Conservation (phyloP, 352 stramenopile genomes). For the Blastocystis sp. region DNA sequence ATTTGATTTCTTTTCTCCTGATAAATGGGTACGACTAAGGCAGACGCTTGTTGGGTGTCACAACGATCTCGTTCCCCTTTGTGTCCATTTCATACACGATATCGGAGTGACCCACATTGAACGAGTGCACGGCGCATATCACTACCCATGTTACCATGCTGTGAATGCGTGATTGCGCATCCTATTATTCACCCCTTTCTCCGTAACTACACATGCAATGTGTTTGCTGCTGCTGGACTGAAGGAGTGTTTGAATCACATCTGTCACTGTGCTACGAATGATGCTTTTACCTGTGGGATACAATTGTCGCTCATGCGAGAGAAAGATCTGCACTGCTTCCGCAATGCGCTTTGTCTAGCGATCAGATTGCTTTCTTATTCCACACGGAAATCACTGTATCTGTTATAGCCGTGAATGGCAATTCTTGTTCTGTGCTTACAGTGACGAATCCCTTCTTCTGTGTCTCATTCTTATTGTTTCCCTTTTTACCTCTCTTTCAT, state of each 20-base stretch:
- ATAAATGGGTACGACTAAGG: background rate
- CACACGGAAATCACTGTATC: no score
- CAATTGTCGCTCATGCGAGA: background rate
- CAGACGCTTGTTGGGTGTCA: background rate
- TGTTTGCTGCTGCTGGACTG: background rate
- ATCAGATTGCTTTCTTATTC: no score
- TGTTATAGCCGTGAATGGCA: no score
- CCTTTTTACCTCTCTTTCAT: no score
- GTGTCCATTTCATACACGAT: background rate
- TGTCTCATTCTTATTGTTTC: no score
- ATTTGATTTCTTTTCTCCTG: background rate
- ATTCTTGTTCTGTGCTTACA: no score
- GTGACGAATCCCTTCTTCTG: no score
- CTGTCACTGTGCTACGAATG: background rate
- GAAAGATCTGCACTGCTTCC: background rate
- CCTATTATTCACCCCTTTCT: background rate
- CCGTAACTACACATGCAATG: background rate
- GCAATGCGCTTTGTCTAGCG: constrained; percentile 18
- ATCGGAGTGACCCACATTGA: background rate
- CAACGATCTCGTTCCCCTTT: background rate
- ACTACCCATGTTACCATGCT: constrained; percentile 21
- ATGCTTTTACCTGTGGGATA: background rate
- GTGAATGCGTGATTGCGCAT: background rate
- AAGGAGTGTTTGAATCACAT: constrained; percentile 3
- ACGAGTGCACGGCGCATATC: constrained; percentile 20